Conservation (phyloP, 345 rosid genomes). For the Angophora floribunda region DNA sequence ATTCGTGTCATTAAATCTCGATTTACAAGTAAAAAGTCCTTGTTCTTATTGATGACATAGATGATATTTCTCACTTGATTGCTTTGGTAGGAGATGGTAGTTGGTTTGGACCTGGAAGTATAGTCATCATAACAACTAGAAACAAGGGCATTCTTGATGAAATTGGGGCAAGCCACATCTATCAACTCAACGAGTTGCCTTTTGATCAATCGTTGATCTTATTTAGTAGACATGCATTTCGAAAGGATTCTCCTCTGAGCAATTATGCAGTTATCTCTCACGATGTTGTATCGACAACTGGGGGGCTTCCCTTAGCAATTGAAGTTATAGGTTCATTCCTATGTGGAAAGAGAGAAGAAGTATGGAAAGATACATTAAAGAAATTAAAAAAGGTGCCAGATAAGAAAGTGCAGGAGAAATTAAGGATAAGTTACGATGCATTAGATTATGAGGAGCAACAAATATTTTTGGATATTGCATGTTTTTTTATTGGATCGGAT, state of each 20-base stretch:
- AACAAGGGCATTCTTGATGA: neutral
- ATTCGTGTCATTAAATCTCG: neutral
- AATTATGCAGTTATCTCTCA: neutral
- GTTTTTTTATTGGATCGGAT: neutral
- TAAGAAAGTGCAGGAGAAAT: neutral
- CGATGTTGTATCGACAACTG: neutral
- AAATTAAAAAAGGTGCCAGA: neutral
- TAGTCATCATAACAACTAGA: neutral
- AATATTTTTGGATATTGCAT: neutral
- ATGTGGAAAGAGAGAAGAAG: neutral
- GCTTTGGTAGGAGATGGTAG: neutral
- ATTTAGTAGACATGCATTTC: neutral
- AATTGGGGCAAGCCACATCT: neutral
- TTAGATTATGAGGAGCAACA: neutral
- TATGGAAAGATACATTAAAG: neutral
- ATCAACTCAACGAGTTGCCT: neutral
- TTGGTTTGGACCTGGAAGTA: neutral
- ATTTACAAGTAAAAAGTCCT: neutral
- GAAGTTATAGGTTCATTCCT: neutral
- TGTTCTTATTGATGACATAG: neutral
- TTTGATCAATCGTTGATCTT: neutral
- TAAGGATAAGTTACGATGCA: neutral
- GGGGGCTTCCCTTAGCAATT: neutral
- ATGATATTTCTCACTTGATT: neutral
- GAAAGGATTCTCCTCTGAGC: accelerated